Evolutionary conservation across 768 basidiomycete species (phyloP).

Genomic region (Chalciporus pseudorubinellus): DNA sequence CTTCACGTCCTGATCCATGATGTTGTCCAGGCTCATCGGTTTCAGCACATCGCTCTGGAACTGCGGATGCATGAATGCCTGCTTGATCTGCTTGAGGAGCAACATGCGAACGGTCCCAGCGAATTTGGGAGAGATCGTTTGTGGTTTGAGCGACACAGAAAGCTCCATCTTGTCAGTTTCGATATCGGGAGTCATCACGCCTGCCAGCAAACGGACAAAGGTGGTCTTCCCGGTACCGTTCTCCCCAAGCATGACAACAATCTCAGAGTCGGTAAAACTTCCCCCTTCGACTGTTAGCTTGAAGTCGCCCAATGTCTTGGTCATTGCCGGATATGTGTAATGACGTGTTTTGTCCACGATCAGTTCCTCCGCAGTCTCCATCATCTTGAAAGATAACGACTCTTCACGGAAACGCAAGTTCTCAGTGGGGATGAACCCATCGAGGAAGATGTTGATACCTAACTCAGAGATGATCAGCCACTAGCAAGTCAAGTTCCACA

Average conservation of each 20-base stretch:
- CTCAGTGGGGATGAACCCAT: slow-evolving; percentile 98
- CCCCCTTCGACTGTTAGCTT: slow-evolving; percentile 91
- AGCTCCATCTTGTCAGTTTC: slow-evolving; percentile 80
- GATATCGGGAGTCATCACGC: slow-evolving; percentile 78
- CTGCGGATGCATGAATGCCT: slow-evolving; percentile 98
- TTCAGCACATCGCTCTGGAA: slow-evolving; percentile 98
- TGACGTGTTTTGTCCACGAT: slow-evolving; percentile 82
- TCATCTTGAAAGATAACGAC: slow-evolving; percentile 94
- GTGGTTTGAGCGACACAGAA: slow-evolving; percentile 94
- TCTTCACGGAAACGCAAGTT: slow-evolving; percentile 98
- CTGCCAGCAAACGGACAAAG: slow-evolving; percentile 91
- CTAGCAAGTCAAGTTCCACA: background rate
- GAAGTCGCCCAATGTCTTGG: slow-evolving; percentile 93
- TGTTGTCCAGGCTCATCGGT: slow-evolving; percentile 91
- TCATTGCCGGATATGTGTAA: slow-evolving; percentile 93
- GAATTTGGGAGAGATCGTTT: slow-evolving; percentile 98
- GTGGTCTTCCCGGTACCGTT: slow-evolving; percentile 99
- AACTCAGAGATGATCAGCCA: slow-evolving; percentile 2
- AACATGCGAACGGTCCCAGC: slow-evolving; percentile 95
- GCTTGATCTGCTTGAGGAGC: slow-evolving; percentile 90
- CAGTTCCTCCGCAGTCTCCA: slow-evolving; percentile 92
- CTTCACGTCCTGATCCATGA: slow-evolving; percentile 98
- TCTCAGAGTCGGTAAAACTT: slow-evolving; percentile 97
- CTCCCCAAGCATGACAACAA: slow-evolving; percentile 98
- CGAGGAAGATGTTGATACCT: slow-evolving; percentile 99